Conservation (phyloP, 257 asterid genomes). For the Nicotiana tomentosiformis region DNA sequence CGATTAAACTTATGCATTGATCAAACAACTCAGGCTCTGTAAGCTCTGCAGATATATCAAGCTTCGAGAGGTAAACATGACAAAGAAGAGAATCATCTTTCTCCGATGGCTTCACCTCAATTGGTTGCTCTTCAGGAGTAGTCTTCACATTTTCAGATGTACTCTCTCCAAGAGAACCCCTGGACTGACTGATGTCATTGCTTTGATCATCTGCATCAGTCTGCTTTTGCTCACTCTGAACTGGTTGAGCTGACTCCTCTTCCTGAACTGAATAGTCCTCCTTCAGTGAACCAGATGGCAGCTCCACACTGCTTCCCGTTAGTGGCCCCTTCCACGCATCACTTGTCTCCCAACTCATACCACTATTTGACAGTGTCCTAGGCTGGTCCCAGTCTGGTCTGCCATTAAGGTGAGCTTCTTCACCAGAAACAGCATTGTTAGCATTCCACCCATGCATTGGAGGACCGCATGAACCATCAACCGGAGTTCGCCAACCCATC, state of each 20-base stretch:
- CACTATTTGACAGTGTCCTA: slow-evolving; percentile 10
- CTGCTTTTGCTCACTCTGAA: slow-evolving; percentile 38
- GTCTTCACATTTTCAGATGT: slow-evolving; percentile 27
- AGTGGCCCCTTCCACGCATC: slow-evolving; percentile 71
- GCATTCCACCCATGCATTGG: slow-evolving; percentile 77
- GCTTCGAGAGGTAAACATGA: slow-evolving; percentile 64
- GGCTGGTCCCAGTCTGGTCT: slow-evolving; percentile 75
- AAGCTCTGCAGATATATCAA: slow-evolving; percentile 85
- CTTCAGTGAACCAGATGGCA: slow-evolving; percentile 44
- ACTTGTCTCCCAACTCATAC: slow-evolving; percentile 51
- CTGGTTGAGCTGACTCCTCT: slow-evolving; percentile 40
- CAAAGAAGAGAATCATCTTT: slow-evolving; percentile 43
- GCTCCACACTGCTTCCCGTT: slow-evolving; percentile 47
- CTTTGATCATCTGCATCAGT: slow-evolving; percentile 44
- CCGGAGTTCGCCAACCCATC: slow-evolving; percentile 67
- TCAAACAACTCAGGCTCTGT: slow-evolving; percentile 58
- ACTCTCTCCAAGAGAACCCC: slow-evolving; percentile 33
- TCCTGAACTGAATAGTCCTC: slow-evolving; percentile 41
- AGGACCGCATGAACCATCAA: slow-evolving; percentile 54
- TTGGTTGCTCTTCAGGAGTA: slow-evolving; percentile 26
- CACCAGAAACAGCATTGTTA: slow-evolving; percentile 47
- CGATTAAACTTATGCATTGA: slow-evolving; percentile 50
- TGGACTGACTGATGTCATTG: slow-evolving; percentile 29
- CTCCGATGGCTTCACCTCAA: slow-evolving; percentile 21
- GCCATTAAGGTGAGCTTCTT: slow-evolving; percentile 69